Conservation (phyloP, 2,329 filamentous ascomycete species). For the Sporothrix schenckii region DNA sequence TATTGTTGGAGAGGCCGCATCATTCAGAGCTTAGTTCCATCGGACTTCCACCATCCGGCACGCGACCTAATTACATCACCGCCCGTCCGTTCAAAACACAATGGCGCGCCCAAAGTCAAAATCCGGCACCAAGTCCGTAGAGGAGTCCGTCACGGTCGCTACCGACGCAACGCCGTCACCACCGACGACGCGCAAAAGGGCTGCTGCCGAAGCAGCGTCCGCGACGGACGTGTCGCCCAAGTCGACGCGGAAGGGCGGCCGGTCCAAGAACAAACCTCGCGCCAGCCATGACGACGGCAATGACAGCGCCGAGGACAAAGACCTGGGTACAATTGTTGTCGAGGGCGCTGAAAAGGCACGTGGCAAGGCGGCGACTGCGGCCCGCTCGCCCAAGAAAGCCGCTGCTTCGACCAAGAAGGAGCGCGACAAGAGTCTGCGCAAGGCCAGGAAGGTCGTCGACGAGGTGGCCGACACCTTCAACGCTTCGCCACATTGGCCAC, state of each 20-base stretch:
- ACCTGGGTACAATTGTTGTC: not conserved
- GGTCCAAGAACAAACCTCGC: constrained; percentile 2
- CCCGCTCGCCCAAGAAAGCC: not conserved
- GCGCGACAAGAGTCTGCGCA: not conserved
- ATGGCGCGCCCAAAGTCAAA: constrained; percentile 15
- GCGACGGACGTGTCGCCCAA: not conserved
- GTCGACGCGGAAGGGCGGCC: not conserved
- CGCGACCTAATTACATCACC: not conserved
- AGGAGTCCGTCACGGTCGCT: constrained; percentile 20
- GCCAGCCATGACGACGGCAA: not conserved
- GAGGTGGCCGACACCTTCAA: constrained; percentile 1
- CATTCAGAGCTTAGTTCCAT: no score
- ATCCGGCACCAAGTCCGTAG: not conserved
- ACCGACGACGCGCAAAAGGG: constrained; percentile 24
- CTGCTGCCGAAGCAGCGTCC: not conserved
- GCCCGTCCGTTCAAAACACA: not conserved
- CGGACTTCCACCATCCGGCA: not conserved
- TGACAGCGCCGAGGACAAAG: not conserved
- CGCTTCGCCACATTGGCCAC: not conserved
- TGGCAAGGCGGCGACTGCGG: not conserved
- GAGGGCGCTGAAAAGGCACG: not conserved
- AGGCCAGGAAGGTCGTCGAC: constrained; percentile 6
- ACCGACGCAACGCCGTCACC: constrained; percentile 23
- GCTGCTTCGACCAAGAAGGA: constrained; percentile 7
- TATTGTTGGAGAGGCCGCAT: no score